These are phyloP conservation scores for Cylindrotheca fusiformis DNA, from an alignment of 108 stramenopile genomes.

Conservation along the genomic window DNA sequence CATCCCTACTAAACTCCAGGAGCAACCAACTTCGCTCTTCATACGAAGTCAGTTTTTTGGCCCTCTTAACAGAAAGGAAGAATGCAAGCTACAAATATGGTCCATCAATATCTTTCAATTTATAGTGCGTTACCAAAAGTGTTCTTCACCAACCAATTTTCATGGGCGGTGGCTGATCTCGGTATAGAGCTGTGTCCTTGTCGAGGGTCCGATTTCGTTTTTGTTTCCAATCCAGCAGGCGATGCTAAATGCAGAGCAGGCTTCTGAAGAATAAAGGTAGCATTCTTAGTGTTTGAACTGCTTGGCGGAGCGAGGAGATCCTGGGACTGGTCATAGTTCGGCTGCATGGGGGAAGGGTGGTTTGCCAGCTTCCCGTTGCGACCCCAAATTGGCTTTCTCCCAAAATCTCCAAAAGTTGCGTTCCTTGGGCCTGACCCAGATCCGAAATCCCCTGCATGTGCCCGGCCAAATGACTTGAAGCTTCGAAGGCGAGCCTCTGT, in stretches of 20 bases:
- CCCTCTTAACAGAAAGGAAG: too few species aligned
- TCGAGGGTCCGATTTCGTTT: conserved; percentile 1
- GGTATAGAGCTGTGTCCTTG: conserved; percentile 21
- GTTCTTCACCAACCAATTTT: conserved; percentile 40
- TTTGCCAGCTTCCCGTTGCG: conserved; percentile 45
- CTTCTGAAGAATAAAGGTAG: conserved; percentile 36
- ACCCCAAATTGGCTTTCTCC: conserved; percentile 45
- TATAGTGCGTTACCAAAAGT: conserved; percentile 9
- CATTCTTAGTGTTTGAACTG: conserved; percentile 25
- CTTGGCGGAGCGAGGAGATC: conserved; percentile 8
- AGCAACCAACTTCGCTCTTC: too few species aligned
- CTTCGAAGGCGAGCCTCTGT: conserved; percentile 35
- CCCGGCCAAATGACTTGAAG: conserved; percentile 58
- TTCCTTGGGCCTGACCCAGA: conserved; percentile 44
- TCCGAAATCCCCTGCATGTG: conserved; percentile 52
- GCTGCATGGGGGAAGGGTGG: conserved; percentile 41
- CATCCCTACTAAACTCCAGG: too few species aligned
- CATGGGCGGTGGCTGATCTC: conserved; percentile 52
- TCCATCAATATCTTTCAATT: too few species aligned
- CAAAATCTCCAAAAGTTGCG: conserved; percentile 64
- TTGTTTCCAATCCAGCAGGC: conserved; percentile 8
- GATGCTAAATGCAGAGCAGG: conserved; percentile 27
- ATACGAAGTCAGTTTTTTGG: too few species aligned
- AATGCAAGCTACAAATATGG: too few species aligned
- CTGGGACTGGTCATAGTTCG: conserved; percentile 14